Conservation (phyloP, 208 protist genomes). For the Acanthamoeba lenticulata region DNA sequence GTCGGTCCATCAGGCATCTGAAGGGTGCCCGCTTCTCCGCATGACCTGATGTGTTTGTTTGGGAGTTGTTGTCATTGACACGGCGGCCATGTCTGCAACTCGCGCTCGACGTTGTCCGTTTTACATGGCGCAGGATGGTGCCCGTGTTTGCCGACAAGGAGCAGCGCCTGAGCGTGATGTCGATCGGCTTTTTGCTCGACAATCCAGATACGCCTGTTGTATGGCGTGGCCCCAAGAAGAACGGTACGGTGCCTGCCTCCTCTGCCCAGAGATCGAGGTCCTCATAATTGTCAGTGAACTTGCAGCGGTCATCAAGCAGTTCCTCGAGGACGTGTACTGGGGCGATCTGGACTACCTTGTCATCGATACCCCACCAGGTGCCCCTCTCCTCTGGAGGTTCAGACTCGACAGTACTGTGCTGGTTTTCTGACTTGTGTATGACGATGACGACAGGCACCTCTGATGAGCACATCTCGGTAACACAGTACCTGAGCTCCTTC, state of each 20-base stretch:
- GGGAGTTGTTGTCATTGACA: background rate
- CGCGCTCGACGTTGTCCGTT: background rate
- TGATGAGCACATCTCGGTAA: slow-evolving; percentile 98
- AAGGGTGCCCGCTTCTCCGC: background rate
- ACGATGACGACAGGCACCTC: slow-evolving; percentile 92
- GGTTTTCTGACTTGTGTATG: background rate
- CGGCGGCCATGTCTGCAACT: slow-evolving; percentile 66
- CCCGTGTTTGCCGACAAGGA: slow-evolving; percentile 95
- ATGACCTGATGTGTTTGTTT: background rate
- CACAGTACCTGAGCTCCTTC: background rate
- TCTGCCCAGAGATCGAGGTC: background rate
- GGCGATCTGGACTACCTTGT: slow-evolving; percentile 98
- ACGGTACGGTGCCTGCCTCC: slow-evolving; percentile 66
- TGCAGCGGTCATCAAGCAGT: slow-evolving; percentile 97
- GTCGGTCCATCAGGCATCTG: slow-evolving; percentile 39
- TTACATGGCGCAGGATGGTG: background rate
- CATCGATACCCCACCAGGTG: slow-evolving; percentile 98
- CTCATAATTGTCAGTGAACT: background rate
- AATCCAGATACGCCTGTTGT: slow-evolving; percentile 97
- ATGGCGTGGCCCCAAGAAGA: slow-evolving; percentile 98
- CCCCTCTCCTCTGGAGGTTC: background rate
- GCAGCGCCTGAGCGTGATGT: slow-evolving; percentile 98
- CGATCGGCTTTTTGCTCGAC: slow-evolving; percentile 97
- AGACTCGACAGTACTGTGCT: too few species aligned
- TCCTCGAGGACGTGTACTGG: slow-evolving; percentile 98